A percentile compares a stretch with the other conserved stretches of the same genome.
These are phyloP conservation scores for Daldinia sp. DNA, from an alignment of 2,329 filamentous ascomycete genomes.

Conservation along the genomic window DNA sequence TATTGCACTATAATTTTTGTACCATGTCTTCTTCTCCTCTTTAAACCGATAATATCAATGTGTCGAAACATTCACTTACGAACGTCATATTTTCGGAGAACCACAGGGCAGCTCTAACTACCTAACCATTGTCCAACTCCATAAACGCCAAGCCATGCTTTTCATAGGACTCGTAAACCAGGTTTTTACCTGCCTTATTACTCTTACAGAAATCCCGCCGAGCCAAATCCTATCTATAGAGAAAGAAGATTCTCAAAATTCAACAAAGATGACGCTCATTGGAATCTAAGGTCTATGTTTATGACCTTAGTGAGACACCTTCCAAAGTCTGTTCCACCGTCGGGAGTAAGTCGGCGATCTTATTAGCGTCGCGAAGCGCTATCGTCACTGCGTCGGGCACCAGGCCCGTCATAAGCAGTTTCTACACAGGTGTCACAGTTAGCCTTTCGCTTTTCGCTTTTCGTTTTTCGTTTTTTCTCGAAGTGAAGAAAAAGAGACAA, in stretches of 20 bases:
- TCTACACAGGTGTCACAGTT: slow-evolving; percentile 47
- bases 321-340: slow-evolving; percentile 72
- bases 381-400: slow-evolving; percentile 74
- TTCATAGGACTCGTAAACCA: slow-evolving; percentile 31
- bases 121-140: slow-evolving; percentile 12
- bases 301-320: slow-evolving; percentile 44
- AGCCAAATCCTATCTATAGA: not conserved
- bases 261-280: not conserved
- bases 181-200: slow-evolving; percentile 6
- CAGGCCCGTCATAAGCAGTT: slow-evolving; percentile 54
- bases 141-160: slow-evolving; percentile 39
- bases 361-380: slow-evolving; percentile 77
- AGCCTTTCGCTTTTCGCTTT: too few relatives aligned
- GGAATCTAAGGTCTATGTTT: not conserved
- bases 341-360: slow-evolving; percentile 71
- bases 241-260: not conserved
- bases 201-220: slow-evolving; percentile 19
- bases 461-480: not conserved
- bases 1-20: slow-evolving; percentile 19
- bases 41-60: not conserved
- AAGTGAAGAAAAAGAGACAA: slow-evolving; percentile 38
- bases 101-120: not conserved
- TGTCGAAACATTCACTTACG: slow-evolving; percentile 1
- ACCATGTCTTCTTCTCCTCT: not conserved
- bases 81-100: not conserved